Evolutionary conservation across 257 asterid species (phyloP).

Genomic region (Ehretia macrophylla): DNA sequence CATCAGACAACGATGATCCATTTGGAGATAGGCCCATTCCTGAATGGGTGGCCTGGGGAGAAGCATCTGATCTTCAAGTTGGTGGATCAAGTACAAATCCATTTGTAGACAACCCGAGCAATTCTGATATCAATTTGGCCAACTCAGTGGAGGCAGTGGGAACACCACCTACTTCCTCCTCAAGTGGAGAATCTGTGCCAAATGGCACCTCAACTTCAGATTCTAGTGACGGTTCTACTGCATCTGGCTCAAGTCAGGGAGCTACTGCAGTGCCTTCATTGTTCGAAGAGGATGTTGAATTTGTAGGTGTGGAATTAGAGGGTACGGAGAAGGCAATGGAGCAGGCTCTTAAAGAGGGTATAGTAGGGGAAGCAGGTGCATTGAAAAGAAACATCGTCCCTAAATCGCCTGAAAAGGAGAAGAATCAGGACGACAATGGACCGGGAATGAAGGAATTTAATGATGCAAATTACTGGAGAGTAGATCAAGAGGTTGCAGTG

Average conservation of each 20-base stretch:
- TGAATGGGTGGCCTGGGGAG: conserved; percentile 95
- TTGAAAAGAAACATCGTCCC: conserved; percentile 47
- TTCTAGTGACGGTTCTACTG: conserved; percentile 31
- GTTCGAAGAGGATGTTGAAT: conserved; percentile 96
- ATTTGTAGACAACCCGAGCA: conserved; percentile 39
- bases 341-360: conserved; percentile 90
- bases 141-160: conserved; percentile 21
- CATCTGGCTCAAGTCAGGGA: conserved; percentile 34
- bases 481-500: conserved; percentile 78
- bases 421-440: conserved; percentile 48
- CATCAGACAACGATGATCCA: conserved; percentile 63
- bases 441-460: conserved; percentile 66
- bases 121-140: conserved; percentile 16
- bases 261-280: conserved; percentile 60
- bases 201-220: conserved; percentile 36
- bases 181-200: conserved; percentile 37
- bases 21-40: conserved; percentile 84
- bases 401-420: conserved; percentile 49
- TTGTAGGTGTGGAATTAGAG: conserved; percentile 89
- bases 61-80: conserved; percentile 51
- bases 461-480: conserved; percentile 91
- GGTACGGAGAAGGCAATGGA: conserved; percentile 80
- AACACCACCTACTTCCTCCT: conserved; percentile 29
- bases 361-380: conserved; percentile 89
- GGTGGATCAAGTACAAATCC: conserved; percentile 69